Evolutionary conservation across 2,329 filamentous ascomycete species (phyloP).

Genomic region (Hysterium pulicare): DNA sequence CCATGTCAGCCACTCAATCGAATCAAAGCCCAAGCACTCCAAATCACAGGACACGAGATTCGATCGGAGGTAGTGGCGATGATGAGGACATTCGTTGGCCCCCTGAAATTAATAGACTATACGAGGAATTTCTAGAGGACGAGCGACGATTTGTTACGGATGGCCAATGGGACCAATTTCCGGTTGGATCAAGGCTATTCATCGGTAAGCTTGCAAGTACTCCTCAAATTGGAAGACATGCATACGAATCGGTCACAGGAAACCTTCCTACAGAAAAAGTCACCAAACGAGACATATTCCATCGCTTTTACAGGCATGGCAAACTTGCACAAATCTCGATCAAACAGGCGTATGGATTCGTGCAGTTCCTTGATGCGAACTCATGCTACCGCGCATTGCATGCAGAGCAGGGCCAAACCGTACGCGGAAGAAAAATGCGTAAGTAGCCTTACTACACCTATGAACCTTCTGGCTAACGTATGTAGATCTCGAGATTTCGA

Average conservation of each 20-base stretch:
- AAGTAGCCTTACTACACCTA: constrained; percentile 42
- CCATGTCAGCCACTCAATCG: constrained; percentile 15
- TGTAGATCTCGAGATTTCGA: constrained; percentile 83
- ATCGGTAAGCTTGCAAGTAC: constrained; percentile 58
- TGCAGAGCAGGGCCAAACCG: constrained; percentile 72
- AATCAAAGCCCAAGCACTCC: constrained; percentile 28
- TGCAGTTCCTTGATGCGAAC: constrained; percentile 78
- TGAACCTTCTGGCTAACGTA: constrained; percentile 24
- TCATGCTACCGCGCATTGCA: constrained; percentile 74
- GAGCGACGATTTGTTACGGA: constrained; percentile 74
- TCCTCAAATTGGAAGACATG: not conserved
- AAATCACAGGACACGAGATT: constrained; percentile 26
- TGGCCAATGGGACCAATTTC: constrained; percentile 78
- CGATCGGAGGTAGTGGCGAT: constrained; percentile 25
- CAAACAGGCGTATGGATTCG: constrained; percentile 95
- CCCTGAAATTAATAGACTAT: constrained; percentile 61
- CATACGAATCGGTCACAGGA: constrained; percentile 49
- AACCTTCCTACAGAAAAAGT: constrained; percentile 92
- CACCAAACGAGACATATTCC: constrained; percentile 89
- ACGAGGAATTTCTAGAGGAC: constrained; percentile 69
- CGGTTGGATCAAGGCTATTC: constrained; percentile 72
- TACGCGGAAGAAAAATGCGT: constrained; percentile 93
- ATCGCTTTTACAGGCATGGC: constrained; percentile 82
- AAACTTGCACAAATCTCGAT: constrained; percentile 91
- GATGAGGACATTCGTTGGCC: constrained; percentile 52